phyloP scores from a whole-genome alignment of 805 yeast species.

The Barnettozyma vustinii region DNA sequence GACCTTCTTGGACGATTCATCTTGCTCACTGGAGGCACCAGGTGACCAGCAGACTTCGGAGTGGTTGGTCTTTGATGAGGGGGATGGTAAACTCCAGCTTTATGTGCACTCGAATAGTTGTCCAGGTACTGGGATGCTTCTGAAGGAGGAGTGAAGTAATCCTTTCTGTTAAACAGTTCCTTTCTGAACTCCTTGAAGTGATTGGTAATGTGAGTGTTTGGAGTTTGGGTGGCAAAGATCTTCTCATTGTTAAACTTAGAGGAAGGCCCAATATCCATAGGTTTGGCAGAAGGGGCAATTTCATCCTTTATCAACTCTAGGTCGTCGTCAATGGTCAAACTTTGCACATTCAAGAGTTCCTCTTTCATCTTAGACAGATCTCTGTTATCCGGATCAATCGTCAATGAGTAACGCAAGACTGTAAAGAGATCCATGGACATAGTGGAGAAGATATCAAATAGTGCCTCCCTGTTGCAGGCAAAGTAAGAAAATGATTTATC shows the following conservation, averaged over 20 bases:
- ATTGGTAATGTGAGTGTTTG: constrained; percentile 37
- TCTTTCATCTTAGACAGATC: constrained; percentile 53
- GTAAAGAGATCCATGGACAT: constrained; percentile 83
- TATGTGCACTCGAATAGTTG: constrained; percentile 39
- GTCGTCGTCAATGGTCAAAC: constrained; percentile 83
- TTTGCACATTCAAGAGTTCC: constrained; percentile 55
- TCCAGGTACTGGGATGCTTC: constrained; percentile 68
- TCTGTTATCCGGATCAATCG: constrained; percentile 85
- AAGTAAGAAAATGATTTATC: constrained; percentile 83
- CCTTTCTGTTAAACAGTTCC: constrained; percentile 52
- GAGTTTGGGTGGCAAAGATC: constrained; percentile 62
- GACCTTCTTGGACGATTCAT: constrained; percentile 18
- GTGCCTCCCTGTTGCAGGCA: constrained; percentile 80
- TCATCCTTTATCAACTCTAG: constrained; percentile 41
- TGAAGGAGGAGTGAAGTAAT: constrained; percentile 74
- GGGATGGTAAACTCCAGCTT: constrained; percentile 21
- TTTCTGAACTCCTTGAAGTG: constrained; percentile 33
- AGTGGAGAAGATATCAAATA: constrained; percentile 86
- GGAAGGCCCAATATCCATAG: constrained; percentile 17
- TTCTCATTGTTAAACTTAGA: constrained; percentile 31
- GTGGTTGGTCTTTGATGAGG: constrained; percentile 25
- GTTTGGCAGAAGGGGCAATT: constrained; percentile 13
- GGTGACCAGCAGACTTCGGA: constrained; percentile 17
- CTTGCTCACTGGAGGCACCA: constrained; percentile 9
- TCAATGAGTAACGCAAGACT: constrained; percentile 71